These are phyloP conservation scores for Globisporangium polare DNA, from an alignment of 352 stramenopile genomes.

Conservation along the genomic window DNA sequence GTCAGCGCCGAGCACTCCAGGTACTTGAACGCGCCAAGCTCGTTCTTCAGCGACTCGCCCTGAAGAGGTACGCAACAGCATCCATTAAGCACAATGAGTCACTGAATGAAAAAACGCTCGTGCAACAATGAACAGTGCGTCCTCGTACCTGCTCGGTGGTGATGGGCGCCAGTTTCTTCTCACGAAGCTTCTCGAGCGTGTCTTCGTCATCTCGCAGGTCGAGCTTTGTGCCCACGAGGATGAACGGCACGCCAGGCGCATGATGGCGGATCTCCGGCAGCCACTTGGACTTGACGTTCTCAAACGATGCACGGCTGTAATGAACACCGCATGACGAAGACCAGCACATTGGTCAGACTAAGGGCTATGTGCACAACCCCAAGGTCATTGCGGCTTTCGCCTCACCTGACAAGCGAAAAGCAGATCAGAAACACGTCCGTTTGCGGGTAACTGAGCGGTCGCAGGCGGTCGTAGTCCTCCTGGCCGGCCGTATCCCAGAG, in stretches of 20 bases:
- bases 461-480: slow-evolving; percentile 96
- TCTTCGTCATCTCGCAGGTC: slow-evolving; percentile 90
- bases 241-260: slow-evolving; percentile 90
- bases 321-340: too few relatives aligned
- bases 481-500: slow-evolving; percentile 97
- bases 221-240: slow-evolving; percentile 95
- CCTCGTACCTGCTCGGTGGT: slow-evolving; percentile 57
- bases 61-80: slow-evolving; percentile 18
- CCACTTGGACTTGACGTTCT: slow-evolving; percentile 96
- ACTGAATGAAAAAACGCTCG: background rate
- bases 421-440: slow-evolving; percentile 97
- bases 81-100: background rate
- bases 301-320: slow-evolving; percentile 87
- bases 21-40: slow-evolving; percentile 90
- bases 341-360: too few relatives aligned
- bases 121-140: background rate
- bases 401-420: slow-evolving; percentile 90
- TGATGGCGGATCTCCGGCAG: slow-evolving; percentile 88
- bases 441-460: slow-evolving; percentile 94
- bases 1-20: slow-evolving; percentile 93
- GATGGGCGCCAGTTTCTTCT: slow-evolving; percentile 82
- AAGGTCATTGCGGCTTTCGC: too few relatives aligned
- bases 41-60: slow-evolving; percentile 85
- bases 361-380: too few relatives aligned
- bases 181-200: slow-evolving; percentile 82